These are phyloP conservation scores for Ceratocystis cacaofunesta DNA, from an alignment of 2,329 filamentous ascomycete genomes.

Conservation along the genomic window DNA sequence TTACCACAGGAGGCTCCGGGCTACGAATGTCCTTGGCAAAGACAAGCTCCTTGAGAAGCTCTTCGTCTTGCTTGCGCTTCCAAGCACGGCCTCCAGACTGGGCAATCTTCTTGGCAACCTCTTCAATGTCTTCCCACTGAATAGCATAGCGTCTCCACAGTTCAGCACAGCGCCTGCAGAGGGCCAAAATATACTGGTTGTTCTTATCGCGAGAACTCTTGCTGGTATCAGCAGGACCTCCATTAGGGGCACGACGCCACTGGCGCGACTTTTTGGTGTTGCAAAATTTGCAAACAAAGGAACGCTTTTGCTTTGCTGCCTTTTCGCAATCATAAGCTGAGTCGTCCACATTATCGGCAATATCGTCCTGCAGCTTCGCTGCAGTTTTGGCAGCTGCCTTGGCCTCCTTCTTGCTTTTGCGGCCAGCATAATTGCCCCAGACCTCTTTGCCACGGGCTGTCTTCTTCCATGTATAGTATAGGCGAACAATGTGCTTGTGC, in stretches of 20 bases:
- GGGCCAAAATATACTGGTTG: slow-evolving; percentile 57
- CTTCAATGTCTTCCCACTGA: slow-evolving; percentile 87
- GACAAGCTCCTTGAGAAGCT: slow-evolving; percentile 60
- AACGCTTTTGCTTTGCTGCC: slow-evolving; percentile 60
- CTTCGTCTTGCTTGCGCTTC: slow-evolving; percentile 84
- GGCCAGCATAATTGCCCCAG: slow-evolving; percentile 76
- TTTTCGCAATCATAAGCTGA: slow-evolving; percentile 91
- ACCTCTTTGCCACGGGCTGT: slow-evolving; percentile 69
- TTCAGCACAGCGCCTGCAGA: slow-evolving; percentile 81
- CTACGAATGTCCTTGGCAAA: slow-evolving; percentile 40
- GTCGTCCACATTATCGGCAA: slow-evolving; percentile 84
- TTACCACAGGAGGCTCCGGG: slow-evolving; percentile 13
- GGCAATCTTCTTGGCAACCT: slow-evolving; percentile 74
- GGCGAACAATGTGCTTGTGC: slow-evolving; percentile 64
- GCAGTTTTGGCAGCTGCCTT: slow-evolving; percentile 55
- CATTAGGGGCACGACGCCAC: slow-evolving; percentile 79
- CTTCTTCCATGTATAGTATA: slow-evolving; percentile 98
- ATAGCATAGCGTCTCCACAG: slow-evolving; percentile 94
- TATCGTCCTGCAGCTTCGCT: slow-evolving; percentile 73
- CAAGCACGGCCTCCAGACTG: slow-evolving; percentile 65
- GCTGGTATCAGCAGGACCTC: slow-evolving; percentile 46
- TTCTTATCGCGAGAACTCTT: slow-evolving; percentile 59
- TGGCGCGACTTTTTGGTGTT: slow-evolving; percentile 63
- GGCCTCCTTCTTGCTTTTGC: slow-evolving; percentile 80
- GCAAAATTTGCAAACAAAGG: slow-evolving; percentile 92